Evolutionary conservation across 1,139 yeast species (phyloP), one percentile per base, ranked within the genome.

Genomic region (Wickerhamiella pararugosa): DNA sequence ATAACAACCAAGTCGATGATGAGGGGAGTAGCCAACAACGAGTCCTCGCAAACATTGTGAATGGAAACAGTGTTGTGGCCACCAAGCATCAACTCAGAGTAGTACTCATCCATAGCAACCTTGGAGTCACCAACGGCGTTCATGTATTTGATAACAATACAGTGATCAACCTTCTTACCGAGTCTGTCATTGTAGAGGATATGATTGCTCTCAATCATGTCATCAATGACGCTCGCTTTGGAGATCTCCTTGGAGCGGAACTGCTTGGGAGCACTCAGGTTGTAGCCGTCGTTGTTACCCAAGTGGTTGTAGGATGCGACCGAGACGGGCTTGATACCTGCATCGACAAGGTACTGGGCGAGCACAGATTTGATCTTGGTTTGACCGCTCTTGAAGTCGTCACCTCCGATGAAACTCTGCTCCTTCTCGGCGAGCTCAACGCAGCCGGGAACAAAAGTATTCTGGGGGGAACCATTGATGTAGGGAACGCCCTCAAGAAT

Each of bases 41-140:
- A 86, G 63, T 87, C 97, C 66, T 87, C 97, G 64, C 97, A 87
- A 34, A 87, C 94, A 60, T 87, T 87, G 67, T 86, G 94, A 58
- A 87, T 80, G 44, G 92, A 77, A 51, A 87, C 81, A 61, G 90
- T 80, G 69, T 86, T 87, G 67, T 86, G 96, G 39, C 97, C 97
- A 49, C 97, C 97, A 56, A 87, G 73, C 96, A 87, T 86, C 61
- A 87, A 76, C 65, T 87, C 96, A 47, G 93, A 80, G 68, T 86
- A 84, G 66, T 87, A 87, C 68, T 87, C 96, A 63, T 87, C 97
- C 96, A 87, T 87, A 43, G 97, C 97, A 49, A 87, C 95, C 71
- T 87, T 87, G 52, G 93, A 78, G 63, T 87, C 97, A 39, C 94
- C 94, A 44, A 87, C 96, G 7, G 96, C 96, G 47, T 83, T 81